Evolutionary conservation across 2,329 filamentous ascomycete genomes (phyloP), one percentile per base, ranked within the genome.

Genomic region (Botrytis cinerea): DNA sequence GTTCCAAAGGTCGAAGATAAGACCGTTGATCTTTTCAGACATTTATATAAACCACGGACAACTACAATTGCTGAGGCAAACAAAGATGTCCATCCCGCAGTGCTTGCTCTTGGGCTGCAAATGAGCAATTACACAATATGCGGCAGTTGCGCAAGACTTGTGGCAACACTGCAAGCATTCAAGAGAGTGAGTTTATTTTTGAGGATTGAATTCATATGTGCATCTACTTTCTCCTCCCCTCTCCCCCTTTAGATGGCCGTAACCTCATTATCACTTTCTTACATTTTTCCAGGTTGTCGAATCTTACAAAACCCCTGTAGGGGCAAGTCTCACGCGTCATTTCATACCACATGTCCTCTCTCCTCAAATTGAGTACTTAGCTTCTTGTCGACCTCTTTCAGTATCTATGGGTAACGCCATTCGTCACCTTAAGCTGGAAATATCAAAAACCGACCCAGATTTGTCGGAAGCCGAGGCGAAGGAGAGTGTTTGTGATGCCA

Each of bases 391-490:
- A n/a, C 95, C 96, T 48, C 93, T 99, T 84, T 97, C 93, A 77
- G 96, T 97, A 83, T 94, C 93, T 75, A 97, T 98, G 91, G 96
- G 96, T 75, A 99, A 98, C 82, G 94, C 94, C 51, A 97, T 99
- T 81, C 90, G 96, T 72, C 95, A 94, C 87, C 87, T 99, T 68
- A 99, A 99, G 85, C 89, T 97, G 66, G 90, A 94, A 79, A 95
- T 99, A 80, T 92, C 93, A 79, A 94, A 94, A 78, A 91, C 98
- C 74, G 94, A 98, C 79, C 94, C 95, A 59, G 92, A 95, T 78
- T 89, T 92, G 2, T 90, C 93, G 45, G 95, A 99, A 81, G 84
- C 89, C 32, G 90, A 93, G 66, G 95, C 95, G 40, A 98, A 97
- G 84, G 87, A 90, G 73, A 86, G 90, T 40, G 88, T 99, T 20